Evolutionary conservation across 176 grass and related monocot genomes (phyloP).

Genomic region (Oryza brachyantha): DNA sequence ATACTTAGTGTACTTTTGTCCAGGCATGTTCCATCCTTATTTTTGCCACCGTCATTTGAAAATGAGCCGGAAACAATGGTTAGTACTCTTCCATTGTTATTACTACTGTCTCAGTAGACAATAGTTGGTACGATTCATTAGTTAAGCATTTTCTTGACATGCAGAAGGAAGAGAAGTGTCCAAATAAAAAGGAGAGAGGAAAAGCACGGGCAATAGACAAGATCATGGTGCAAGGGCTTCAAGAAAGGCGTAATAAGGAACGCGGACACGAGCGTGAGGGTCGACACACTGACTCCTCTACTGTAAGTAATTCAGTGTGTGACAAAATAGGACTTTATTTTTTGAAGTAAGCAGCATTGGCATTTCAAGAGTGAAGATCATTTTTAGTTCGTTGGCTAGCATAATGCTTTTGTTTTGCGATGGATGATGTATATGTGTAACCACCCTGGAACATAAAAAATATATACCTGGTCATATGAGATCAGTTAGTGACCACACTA

Average conservation of each 20-base stretch:
- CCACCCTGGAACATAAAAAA: too few relatives aligned
- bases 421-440: too few relatives aligned
- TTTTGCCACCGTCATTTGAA: conserved; percentile 74
- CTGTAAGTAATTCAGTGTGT: conserved; percentile 44
- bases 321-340: not conserved
- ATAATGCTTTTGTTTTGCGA: too few relatives aligned
- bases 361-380: not conserved
- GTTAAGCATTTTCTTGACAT: conserved; percentile 20
- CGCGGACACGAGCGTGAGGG: conserved; percentile 30
- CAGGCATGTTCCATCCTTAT: conserved; percentile 98
- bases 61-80: conserved; percentile 91
- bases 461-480: too few relatives aligned
- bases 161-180: conserved; percentile 81
- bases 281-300: conserved; percentile 64
- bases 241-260: conserved; percentile 76
- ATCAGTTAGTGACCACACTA: too few relatives aligned
- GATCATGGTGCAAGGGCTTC: conserved; percentile 84
- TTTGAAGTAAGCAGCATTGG: not conserved
- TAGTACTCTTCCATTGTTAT: conserved; percentile 1
- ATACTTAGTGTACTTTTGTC: conserved; percentile 41
- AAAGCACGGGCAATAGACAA: conserved; percentile 84
- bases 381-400: conserved; percentile 7
- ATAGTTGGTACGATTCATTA: conserved; percentile 15
- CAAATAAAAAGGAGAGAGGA: conserved; percentile 87
- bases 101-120: not conserved